Base-by-base conservation (phyloP, 306 rosid species). In the Glycine latifolia region DNA sequence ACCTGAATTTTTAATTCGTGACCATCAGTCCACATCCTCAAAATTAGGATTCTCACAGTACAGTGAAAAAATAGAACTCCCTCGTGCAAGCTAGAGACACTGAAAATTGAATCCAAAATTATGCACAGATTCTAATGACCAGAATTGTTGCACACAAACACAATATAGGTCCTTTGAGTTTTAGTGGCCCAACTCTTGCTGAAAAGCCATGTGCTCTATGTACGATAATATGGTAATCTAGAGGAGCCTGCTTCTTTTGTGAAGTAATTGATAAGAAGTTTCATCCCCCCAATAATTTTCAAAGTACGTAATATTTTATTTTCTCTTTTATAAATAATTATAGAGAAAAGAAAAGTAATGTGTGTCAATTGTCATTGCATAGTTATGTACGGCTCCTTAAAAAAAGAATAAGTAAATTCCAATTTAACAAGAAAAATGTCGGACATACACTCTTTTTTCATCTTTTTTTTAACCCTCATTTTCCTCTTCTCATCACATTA, bases 191-290 rank as follows among this genome's bases (percentile, higher is more conserved):
- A 56, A 56, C 68, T 16, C 68, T 43, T 26, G n/a, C 69, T 58
- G 79, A 76, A 61, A 61, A 61, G 48, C 35, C 80, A 61, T 76
- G 71, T 65, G 63, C 73, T 1, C 10, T 62, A 59, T 39, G 63
- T 62, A 75, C 79, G 33, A 43, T 73, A 9, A 16, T 3, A 39
- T 15, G 15, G 47, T 43, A 43, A 43, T 43, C 47, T 9, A 43
- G 47, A 43, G 47, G 9, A 8, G 7, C 47, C 35, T 11, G 13
- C 70, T 47, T 61, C 48, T 61, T 47, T 61, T 61, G 15, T 46
- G 47, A 46, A 59, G 31, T 53, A 60, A 59, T 14, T 61, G 15
- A 63, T 10, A 9, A 31, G 4, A 48, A 77, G 62, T 49, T 49
- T 63, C 8, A 76, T 76, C 60, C 71, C 71, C 47, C 48, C 73